Evolutionary conservation across 106 monocot species (phyloP).

Genomic region (Apostasia ramifera): DNA sequence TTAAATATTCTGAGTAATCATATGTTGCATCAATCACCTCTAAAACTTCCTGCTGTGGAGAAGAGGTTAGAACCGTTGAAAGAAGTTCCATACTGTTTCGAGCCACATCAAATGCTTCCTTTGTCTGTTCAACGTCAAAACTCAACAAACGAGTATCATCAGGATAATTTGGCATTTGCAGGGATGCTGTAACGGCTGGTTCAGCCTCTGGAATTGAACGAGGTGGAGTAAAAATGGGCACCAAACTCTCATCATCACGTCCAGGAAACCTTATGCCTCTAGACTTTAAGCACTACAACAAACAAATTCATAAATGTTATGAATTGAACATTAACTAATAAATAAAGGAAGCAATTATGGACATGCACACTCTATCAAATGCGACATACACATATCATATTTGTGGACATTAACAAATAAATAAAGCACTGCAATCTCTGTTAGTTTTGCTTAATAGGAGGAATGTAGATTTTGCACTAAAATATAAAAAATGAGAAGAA

Average conservation of each 20-base stretch:
- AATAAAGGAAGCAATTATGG: neutral
- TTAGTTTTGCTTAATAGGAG: too few species aligned
- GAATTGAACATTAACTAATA: neutral
- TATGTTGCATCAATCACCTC: slow-evolving; percentile 15
- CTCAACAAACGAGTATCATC: slow-evolving; percentile 20
- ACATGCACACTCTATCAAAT: neutral
- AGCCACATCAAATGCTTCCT: slow-evolving; percentile 67
- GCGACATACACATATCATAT: too few species aligned
- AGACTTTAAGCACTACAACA: slow-evolving; percentile 60
- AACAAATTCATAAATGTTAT: neutral
- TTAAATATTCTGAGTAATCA: too few species aligned
- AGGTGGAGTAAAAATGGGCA: slow-evolving; percentile 70
- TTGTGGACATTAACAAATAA: too few species aligned
- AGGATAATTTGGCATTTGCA: slow-evolving; percentile 16
- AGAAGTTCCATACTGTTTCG: slow-evolving; percentile 65
- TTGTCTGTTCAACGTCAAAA: slow-evolving; percentile 50
- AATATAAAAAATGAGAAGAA: too few species aligned
- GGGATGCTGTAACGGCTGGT: slow-evolving; percentile 15
- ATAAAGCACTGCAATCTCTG: too few species aligned
- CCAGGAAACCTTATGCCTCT: slow-evolving; percentile 73
- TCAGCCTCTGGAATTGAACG: slow-evolving; percentile 42
- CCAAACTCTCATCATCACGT: slow-evolving; percentile 69
- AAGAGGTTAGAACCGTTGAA: slow-evolving; percentile 62
- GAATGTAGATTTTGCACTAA: too few species aligned
- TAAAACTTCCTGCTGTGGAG: slow-evolving; percentile 55